phyloP scores from a whole-genome alignment of 148 eudicot genomes.

The Fallopia convolvulus region DNA sequence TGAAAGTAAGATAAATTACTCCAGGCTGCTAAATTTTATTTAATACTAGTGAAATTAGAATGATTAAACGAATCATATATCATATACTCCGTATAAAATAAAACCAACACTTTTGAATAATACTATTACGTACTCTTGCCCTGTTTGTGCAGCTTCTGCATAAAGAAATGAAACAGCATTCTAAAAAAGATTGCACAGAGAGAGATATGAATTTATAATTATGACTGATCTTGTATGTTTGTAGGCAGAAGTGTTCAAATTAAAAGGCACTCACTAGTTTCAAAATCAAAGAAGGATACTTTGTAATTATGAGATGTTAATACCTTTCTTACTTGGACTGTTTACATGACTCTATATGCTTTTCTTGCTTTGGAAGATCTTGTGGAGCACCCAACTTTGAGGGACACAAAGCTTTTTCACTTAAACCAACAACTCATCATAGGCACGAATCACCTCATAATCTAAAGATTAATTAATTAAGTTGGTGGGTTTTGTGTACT shows the following conservation, averaged over 20 bases:
- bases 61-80: too few species aligned
- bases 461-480: background rate
- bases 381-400: slow-evolving; percentile 1
- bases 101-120: background rate
- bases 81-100: too few species aligned
- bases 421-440: slow-evolving; percentile 2
- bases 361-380: slow-evolving; percentile 57
- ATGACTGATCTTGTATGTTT: background rate
- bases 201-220: background rate
- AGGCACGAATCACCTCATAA: background rate
- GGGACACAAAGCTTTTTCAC: background rate
- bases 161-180: background rate
- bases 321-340: slow-evolving; percentile 32
- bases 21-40: too few species aligned
- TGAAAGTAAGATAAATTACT: too few species aligned
- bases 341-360: slow-evolving; percentile 51
- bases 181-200: background rate
- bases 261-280: slow-evolving; percentile 9
- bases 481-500: background rate
- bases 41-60: background rate
- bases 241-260: background rate
- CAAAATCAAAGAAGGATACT: slow-evolving; percentile 3
- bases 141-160: background rate
- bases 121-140: background rate
- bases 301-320: slow-evolving; percentile 4